Evolutionary conservation across 1,284 basidiomycete genomes (phyloP).

Genomic region (Microbotryum scabiosae): DNA sequence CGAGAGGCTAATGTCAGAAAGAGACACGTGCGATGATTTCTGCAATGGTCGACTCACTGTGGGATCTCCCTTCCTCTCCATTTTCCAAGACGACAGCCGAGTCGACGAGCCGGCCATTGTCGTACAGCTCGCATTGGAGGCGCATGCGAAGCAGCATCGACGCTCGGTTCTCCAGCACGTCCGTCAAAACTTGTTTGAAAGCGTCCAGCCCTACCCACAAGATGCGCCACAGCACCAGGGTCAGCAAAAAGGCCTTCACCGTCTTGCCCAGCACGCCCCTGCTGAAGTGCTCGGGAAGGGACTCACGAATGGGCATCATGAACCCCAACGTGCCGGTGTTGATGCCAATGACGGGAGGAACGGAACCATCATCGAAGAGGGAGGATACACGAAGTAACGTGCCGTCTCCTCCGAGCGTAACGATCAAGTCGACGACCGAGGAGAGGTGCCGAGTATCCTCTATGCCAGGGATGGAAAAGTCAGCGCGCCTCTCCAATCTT

Average conservation of each 20-base stretch:
- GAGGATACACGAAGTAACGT: slow-evolving; percentile 92
- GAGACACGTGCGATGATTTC: no score
- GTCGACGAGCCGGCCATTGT: slow-evolving; percentile 52
- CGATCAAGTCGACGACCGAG: slow-evolving; percentile 60
- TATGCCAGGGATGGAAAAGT: not conserved
- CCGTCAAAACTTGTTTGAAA: slow-evolving; percentile 37
- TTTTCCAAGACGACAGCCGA: slow-evolving; percentile 12
- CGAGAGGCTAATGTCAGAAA: no score
- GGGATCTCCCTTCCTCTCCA: slow-evolving; percentile 10
- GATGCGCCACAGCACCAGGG: not conserved
- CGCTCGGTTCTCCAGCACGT: slow-evolving; percentile 21
- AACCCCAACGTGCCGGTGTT: slow-evolving; percentile 95
- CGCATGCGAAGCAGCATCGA: slow-evolving; percentile 72
- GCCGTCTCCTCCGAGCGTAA: slow-evolving; percentile 90
- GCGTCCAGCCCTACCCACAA: slow-evolving; percentile 60
- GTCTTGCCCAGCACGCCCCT: no score
- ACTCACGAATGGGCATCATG: slow-evolving; percentile 83
- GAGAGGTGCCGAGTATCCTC: slow-evolving; percentile 31
- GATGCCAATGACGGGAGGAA: slow-evolving; percentile 90
- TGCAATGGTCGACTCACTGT: not conserved
- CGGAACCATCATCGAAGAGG: slow-evolving; percentile 75
- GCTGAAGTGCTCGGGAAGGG: not conserved
- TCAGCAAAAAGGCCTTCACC: not conserved
- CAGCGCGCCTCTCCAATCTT: no score
- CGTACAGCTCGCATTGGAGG: slow-evolving; percentile 66